phyloP scores from a whole-genome alignment of 306 rosid genomes.

The Casuarina cunninghamiana region DNA sequence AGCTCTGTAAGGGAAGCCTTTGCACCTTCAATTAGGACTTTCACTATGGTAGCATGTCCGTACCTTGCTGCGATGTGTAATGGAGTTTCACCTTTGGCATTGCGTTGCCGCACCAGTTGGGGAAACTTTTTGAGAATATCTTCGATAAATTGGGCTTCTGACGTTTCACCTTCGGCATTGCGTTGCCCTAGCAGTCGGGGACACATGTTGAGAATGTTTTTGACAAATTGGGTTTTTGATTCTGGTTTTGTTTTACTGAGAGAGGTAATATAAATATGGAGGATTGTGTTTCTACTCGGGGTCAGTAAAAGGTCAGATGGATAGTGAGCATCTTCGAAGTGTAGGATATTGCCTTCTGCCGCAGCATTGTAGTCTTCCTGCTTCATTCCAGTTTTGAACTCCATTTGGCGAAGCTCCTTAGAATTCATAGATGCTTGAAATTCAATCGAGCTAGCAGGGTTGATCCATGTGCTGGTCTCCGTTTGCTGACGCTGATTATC shows the following conservation, averaged over 20 bases:
- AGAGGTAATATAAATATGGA: background rate
- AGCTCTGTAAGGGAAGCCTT: background rate
- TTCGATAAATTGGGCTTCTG: no score
- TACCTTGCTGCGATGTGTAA: constrained; percentile 10
- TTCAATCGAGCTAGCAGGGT: background rate
- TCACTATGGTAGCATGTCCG: background rate
- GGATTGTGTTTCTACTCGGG: background rate
- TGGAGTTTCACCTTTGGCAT: constrained; percentile 12
- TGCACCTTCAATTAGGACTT: background rate
- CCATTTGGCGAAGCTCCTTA: background rate
- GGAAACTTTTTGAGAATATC: background rate
- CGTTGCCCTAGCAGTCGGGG: background rate
- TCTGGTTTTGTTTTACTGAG: no score
- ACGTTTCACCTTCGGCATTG: no score
- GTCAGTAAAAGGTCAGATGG: background rate
- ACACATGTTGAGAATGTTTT: background rate
- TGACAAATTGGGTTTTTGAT: no score
- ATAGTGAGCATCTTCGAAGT: background rate
- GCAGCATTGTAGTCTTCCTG: background rate
- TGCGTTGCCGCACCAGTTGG: background rate
- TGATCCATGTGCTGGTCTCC: no score
- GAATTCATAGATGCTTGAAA: background rate
- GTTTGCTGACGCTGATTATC: no score
- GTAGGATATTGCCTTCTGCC: background rate
- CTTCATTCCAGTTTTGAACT: background rate